Evolutionary conservation across 805 yeast species (phyloP), one percentile per base, ranked within the genome.

Genomic region (Wickerhamomyces mucosus): DNA sequence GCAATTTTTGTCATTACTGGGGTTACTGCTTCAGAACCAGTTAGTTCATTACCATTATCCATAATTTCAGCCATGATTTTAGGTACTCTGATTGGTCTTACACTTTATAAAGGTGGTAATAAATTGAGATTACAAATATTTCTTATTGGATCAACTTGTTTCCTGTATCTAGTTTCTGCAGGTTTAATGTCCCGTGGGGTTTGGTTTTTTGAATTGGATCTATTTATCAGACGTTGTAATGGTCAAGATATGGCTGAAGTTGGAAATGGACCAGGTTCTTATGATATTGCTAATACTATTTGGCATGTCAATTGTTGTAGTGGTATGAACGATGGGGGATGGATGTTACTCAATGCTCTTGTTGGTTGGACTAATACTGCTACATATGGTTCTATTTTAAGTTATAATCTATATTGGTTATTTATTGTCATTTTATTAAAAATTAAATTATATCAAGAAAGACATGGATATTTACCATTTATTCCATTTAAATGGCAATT

Each of bases 261-360:
- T 2, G 96, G 96, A 3, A 77, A 78, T 29, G 96, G 96, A 0
- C 95, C 95, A 0, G 96, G 96, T 0, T 80, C 94, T 0, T 86
- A 86, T 51, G 95, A 86, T 48, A 76, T 85, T 21, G 43, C 71
- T 14, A 70, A 66, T 27, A 73, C 88, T 8, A 77, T 86, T 3
- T 86, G 96, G 96, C 96, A 86, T 55, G 95, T 86, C 18, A 84
- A 86, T 58, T 85, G 95, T 54, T 86, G 96, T 58, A 84, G 85
- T 53, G 94, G 95, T 18, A 76, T 82, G 40, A 80, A 72, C 13
- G 96, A 86, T 48, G 95, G 94, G 11, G 78, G 80, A 21, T 86
- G 94, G 94, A 85, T 86, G 94, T 65, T 86, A 27, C 65, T 82
- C 46, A 85, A 85, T 28, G 96, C 95, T 2, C 60, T 86, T 7